Conservation (phyloP, 345 rosid species). For the Acer saccharum region DNA sequence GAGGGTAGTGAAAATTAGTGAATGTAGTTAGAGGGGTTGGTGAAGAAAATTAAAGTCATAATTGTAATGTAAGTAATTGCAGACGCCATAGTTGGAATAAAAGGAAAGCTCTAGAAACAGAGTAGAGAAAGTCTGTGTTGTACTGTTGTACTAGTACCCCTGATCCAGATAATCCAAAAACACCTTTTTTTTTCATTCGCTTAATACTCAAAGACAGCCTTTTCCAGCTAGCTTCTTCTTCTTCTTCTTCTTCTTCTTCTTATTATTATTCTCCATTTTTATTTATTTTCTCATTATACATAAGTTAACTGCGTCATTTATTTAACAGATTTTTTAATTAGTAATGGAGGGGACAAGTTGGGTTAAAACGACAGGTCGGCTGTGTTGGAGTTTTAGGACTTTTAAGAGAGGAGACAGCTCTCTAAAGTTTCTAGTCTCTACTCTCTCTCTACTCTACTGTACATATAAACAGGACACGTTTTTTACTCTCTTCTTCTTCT, state of each 20-base stretch:
- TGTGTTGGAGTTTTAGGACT: background rate
- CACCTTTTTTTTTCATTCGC: too few relatives aligned
- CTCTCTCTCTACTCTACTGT: background rate
- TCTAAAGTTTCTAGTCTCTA: too few relatives aligned
- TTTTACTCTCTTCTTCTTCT: background rate
- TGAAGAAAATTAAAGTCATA: background rate
- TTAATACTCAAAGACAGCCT: background rate
- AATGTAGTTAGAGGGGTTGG: background rate
- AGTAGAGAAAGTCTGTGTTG: background rate
- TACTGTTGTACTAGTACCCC: too few relatives aligned
- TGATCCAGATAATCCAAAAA: too few relatives aligned
- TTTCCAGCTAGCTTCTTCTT: background rate
- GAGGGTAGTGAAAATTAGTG: background rate
- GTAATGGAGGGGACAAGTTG: background rate
- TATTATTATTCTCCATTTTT: too few relatives aligned
- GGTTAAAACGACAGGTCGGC: slow-evolving; percentile 22
- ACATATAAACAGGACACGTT: slow-evolving; percentile 20
- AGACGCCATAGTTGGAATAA: background rate
- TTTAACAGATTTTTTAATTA: background rate
- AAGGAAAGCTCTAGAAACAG: background rate
- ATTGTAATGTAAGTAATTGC: background rate
- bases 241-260: background rate
- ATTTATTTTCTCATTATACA: too few relatives aligned
- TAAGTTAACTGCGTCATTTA: too few relatives aligned
- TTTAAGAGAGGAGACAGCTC: too few relatives aligned